phyloP scores from a whole-genome alignment of 176 grass and related monocot species.

The Lolium rigidum region DNA sequence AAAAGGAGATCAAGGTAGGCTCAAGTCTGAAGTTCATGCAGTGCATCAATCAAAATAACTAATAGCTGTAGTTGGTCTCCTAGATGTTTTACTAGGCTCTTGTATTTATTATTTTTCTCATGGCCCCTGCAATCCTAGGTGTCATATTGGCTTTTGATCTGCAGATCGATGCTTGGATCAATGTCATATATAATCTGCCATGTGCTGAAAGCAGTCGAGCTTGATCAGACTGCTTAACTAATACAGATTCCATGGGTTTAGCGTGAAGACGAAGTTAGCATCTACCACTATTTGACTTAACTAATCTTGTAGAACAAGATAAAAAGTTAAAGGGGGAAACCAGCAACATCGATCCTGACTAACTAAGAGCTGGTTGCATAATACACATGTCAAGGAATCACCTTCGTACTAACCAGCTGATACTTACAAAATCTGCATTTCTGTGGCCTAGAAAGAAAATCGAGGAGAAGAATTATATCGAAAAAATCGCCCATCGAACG shows the following conservation, averaged over 20 bases:
- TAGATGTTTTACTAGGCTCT: background rate
- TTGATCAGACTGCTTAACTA: constrained; percentile 4
- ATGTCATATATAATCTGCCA: background rate
- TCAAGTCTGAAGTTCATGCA: background rate
- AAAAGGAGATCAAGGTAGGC: background rate
- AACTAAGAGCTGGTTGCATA: constrained; percentile 19
- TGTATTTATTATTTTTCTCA: background rate
- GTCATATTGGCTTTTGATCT: background rate
- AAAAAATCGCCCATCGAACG: constrained; percentile 18
- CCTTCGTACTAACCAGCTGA: constrained; percentile 50
- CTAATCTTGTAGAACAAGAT: constrained; percentile 25
- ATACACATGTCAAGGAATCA: no score
- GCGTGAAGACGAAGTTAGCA: constrained; percentile 44
- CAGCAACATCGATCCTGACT: background rate
- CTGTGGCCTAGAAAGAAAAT: constrained; percentile 32
- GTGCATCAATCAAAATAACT: background rate
- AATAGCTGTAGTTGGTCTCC: background rate
- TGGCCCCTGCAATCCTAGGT: background rate
- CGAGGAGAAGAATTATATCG: background rate
- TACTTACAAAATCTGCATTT: constrained; percentile 70
- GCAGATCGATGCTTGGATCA: no score
- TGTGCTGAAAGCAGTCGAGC: background rate
- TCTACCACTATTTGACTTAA: background rate
- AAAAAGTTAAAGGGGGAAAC: constrained; percentile 26
- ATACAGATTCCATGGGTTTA: constrained; percentile 5